Conservation (phyloP, 371 early-diverging fungal species). For the Phascolomyces articulosus region DNA sequence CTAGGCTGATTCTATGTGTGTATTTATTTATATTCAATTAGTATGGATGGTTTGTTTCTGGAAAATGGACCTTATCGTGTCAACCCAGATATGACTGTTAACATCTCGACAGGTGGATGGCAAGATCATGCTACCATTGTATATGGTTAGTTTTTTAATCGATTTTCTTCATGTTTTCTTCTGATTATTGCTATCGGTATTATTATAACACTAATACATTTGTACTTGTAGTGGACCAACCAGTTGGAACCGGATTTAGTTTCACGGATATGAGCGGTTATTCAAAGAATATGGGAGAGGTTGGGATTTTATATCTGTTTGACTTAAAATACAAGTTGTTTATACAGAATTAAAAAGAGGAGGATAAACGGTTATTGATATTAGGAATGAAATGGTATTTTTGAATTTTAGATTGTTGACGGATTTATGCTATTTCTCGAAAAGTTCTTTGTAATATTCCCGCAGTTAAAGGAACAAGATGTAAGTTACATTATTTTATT, state of each 20-base stretch:
- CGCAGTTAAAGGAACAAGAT: slow-evolving; percentile 53
- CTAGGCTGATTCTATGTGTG: neutral
- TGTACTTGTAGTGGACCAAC: slow-evolving; percentile 79
- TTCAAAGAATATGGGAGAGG: slow-evolving; percentile 27
- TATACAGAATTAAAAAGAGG: neutral
- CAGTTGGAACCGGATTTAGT: slow-evolving; percentile 85
- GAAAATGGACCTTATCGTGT: slow-evolving; percentile 84
- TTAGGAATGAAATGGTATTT: too few relatives aligned
- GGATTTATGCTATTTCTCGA: slow-evolving; percentile 68
- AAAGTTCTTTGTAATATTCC: slow-evolving; percentile 65
- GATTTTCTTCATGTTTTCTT: too few relatives aligned
- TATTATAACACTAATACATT: neutral
- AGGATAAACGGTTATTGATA: neutral
- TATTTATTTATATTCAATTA: slow-evolving; percentile 23
- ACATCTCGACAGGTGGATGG: slow-evolving; percentile 69
- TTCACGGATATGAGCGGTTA: slow-evolving; percentile 46
- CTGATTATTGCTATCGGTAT: too few relatives aligned
- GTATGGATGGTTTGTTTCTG: slow-evolving; percentile 86
- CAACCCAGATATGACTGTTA: slow-evolving; percentile 45
- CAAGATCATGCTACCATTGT: slow-evolving; percentile 71
- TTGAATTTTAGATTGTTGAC: slow-evolving; percentile 40
- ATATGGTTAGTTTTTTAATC: slow-evolving; percentile 60
- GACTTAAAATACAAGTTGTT: too few relatives aligned
- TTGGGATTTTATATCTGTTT: neutral
- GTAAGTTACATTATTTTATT: too few relatives aligned